phyloP scores from a whole-genome alignment of 2,329 filamentous ascomycete species.

The Paraphaeosphaeria minitans region DNA sequence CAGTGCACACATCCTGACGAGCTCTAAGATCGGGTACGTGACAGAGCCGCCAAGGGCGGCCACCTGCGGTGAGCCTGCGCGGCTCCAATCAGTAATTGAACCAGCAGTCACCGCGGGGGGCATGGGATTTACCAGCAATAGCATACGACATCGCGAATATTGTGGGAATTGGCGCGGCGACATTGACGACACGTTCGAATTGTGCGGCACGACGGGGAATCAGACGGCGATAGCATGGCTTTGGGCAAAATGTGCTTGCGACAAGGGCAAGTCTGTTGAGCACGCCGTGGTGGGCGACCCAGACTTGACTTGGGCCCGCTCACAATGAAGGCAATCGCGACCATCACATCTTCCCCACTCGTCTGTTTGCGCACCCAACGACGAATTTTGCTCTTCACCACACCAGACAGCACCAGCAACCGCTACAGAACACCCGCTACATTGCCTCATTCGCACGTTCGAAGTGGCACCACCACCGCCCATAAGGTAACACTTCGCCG shows the following conservation, averaged over 20 bases:
- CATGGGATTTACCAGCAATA: background rate
- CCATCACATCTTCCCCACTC: background rate
- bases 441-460: background rate
- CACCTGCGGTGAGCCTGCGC: background rate
- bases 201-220: background rate
- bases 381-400: background rate
- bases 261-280: background rate
- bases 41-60: background rate
- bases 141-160: background rate
- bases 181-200: background rate
- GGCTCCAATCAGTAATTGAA: background rate
- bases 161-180: background rate
- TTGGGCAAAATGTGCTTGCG: background rate
- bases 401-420: background rate
- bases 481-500: background rate
- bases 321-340: slow-evolving; percentile 3
- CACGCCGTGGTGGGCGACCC: background rate
- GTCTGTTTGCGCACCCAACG: background rate
- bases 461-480: background rate
- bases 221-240: background rate
- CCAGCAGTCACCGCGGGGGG: background rate
- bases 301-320: background rate
- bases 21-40: background rate
- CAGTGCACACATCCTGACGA: background rate
- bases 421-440: background rate